Evolutionary conservation across 169 alveolate species (phyloP).

Genomic region (Miamiensis avidus): DNA sequence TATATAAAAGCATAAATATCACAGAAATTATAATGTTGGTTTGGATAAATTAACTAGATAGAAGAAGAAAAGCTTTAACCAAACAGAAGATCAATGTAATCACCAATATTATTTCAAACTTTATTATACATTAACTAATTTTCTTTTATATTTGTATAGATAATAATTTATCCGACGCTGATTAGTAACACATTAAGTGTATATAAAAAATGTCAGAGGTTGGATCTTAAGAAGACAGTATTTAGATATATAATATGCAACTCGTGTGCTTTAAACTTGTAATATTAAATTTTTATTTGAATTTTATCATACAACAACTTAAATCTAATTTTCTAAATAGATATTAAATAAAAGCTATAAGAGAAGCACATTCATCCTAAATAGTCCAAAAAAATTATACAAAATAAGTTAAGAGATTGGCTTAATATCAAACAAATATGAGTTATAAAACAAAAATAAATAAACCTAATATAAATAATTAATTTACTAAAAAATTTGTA

Average conservation of each 20-base stretch:
- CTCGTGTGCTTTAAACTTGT: conserved; percentile 32
- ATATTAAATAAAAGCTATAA: too few species aligned
- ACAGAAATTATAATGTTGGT: neutral
- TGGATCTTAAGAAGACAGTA: conserved; percentile 45
- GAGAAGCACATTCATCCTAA: neutral
- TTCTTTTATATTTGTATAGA: too few species aligned
- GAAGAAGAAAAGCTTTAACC: neutral
- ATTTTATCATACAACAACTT: too few species aligned
- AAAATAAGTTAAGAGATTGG: neutral
- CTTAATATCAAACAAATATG: too few species aligned
- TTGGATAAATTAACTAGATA: neutral
- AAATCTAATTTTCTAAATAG: neutral
- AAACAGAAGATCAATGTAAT: neutral
- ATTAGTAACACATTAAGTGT: conserved; percentile 3
- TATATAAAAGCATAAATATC: neutral
- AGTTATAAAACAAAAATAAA: neutral
- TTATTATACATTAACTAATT: too few species aligned
- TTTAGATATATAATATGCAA: conserved; percentile 45
- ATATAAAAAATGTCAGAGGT: conserved; percentile 45
- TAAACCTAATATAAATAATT: neutral
- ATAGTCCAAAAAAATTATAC: neutral
- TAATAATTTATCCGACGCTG: neutral
- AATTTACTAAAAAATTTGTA: too few species aligned
- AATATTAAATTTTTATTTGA: neutral
- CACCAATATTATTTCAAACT: too few species aligned